Base-by-base conservation (phyloP, 441 rosid species). In the Euphorbia schlechtendalii region DNA sequence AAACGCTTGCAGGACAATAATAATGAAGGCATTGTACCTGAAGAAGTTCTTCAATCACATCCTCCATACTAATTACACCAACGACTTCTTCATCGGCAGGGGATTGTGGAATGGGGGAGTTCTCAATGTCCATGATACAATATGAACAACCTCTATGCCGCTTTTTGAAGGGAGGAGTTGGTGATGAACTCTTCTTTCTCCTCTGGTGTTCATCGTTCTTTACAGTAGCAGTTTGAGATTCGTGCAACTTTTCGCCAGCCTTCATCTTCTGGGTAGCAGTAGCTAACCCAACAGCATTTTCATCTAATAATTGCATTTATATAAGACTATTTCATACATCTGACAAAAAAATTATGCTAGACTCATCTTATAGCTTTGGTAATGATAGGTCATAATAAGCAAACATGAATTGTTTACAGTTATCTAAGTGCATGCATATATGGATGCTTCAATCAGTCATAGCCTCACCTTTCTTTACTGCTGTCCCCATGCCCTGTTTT, bases 61-160 rank as follows among this genome's bases (percentile, higher is more conserved):
- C 98, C 72, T 92, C 98, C 98, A 89, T 86, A 57, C 88, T 78
- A 69, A 92, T 92, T 55, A 89, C 95, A 72, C 98, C 96, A 65
- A 89, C 92, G 5, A 83, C 96, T 70, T 83, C 81, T 76, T 87
- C 91, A 79, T 77, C 76, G 45, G 76, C 64, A 17, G 86, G 83
- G 73, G 82, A 87, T 61, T 81, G 82, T 18, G 88, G 92, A 59
- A 87, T 68, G 9, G 89, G 83, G 65, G 75, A 64, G 73, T 87
- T 89, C 74, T 83, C 89, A n/a, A 92, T 63, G 40, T 60, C 71
- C 75, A 92, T 68, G 70, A 89, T 92, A 81, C 98, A 89, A 77
- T 71, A 84, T 3, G 91, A 86, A 74, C 96, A 89, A 58, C 90
- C 96, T 83, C 81, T 83, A 71, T 89, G 98, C 46, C 91, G 73